Evolutionary conservation across 345 rosid genomes (phyloP).

Genomic region (Hibiscus mutabilis): DNA sequence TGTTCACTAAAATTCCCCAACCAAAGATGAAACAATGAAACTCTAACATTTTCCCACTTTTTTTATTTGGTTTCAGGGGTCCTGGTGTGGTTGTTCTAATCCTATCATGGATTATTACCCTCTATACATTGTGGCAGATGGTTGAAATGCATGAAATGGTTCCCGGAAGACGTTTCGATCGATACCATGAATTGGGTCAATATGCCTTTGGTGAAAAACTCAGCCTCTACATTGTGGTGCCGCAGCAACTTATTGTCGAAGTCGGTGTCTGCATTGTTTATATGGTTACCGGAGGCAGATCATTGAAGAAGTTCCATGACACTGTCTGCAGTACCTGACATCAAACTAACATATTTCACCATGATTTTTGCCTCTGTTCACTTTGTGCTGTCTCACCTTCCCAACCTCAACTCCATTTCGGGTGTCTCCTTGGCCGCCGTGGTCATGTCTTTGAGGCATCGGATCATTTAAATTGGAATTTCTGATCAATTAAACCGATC

Average conservation of each 20-base stretch:
- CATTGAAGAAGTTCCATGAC: constrained; percentile 51
- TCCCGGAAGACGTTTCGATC: constrained; percentile 64
- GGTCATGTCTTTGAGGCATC: constrained; percentile 67
- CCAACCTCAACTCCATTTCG: constrained; percentile 76
- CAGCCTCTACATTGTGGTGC: constrained; percentile 70
- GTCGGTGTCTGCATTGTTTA: constrained; percentile 59
- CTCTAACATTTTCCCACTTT: not conserved
- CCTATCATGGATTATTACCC: constrained; percentile 64
- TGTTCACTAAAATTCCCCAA: not conserved
- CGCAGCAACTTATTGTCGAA: constrained; percentile 68
- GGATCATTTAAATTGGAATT: not conserved
- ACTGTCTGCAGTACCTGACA: constrained; percentile 34
- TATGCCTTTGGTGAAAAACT: constrained; percentile 73
- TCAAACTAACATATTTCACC: constrained; percentile 59
- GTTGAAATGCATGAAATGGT: constrained; percentile 91
- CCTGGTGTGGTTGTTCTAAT: constrained; percentile 56
- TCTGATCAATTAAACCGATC: not conserved
- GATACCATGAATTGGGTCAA: constrained; percentile 80
- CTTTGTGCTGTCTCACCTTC: constrained; percentile 66
- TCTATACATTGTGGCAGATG: constrained; percentile 84
- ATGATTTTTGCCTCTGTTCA: constrained; percentile 66
- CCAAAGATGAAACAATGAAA: not conserved
- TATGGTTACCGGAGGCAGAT: constrained; percentile 76
- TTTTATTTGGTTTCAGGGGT: constrained; percentile 43
- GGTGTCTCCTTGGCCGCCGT: constrained; percentile 75